A percentile compares a stretch with the other conserved stretches of the same genome.
Evolutionary conservation across 306 rosid genomes (phyloP).

Genomic region (Canavalia ensiformis): DNA sequence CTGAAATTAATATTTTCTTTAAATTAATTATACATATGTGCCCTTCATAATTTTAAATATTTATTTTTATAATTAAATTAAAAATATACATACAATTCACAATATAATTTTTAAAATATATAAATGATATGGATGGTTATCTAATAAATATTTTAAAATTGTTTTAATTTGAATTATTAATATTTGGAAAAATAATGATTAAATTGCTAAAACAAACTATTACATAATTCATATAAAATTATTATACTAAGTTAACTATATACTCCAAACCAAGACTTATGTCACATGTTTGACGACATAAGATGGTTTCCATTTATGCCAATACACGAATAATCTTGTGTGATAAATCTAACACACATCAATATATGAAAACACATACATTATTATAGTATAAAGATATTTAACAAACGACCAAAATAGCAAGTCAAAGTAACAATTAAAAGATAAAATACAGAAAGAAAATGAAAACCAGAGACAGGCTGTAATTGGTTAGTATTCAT

Average conservation of each 20-base stretch:
- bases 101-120: background rate
- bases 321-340: no score
- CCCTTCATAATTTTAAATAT: background rate
- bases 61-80: background rate
- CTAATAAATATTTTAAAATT: background rate
- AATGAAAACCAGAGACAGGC: background rate
- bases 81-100: background rate
- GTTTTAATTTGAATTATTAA: background rate
- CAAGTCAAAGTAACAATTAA: background rate
- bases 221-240: background rate
- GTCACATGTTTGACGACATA: background rate
- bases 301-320: background rate
- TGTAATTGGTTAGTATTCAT: conserved; percentile 1
- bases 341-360: background rate
- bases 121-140: background rate
- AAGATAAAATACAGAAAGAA: background rate
- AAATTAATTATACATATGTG: background rate
- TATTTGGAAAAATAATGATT: background rate
- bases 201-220: background rate
- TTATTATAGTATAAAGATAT: background rate
- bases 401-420: background rate
- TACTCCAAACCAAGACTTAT: background rate
- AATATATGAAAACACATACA: background rate
- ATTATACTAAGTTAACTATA: background rate
- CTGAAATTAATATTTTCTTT: no score